Evolutionary conservation across 2,329 filamentous ascomycete genomes (phyloP).

Genomic region (Fusarium sp.): DNA sequence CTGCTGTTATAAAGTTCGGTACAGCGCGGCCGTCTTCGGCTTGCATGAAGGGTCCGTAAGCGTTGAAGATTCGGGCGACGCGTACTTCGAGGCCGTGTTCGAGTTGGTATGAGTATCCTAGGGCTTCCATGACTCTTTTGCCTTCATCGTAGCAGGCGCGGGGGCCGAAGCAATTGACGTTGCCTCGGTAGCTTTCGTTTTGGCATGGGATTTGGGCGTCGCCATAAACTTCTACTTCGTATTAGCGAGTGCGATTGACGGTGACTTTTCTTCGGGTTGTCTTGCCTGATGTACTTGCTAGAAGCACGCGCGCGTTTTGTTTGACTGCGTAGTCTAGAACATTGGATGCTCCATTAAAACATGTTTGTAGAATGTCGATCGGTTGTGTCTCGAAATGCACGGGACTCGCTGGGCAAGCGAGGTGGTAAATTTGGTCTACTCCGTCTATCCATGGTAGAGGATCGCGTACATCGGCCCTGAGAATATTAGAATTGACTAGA

Average conservation of each 20-base stretch:
- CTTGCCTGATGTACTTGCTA: constrained; percentile 37
- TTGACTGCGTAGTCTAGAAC: constrained; percentile 33
- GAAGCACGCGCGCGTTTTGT: constrained; percentile 29
- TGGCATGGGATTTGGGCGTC: constrained; percentile 21
- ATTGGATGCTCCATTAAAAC: constrained; percentile 33
- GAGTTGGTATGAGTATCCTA: constrained; percentile 48
- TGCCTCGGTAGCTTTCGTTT: constrained; percentile 52
- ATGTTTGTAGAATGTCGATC: constrained; percentile 39
- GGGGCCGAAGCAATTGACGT: constrained; percentile 56
- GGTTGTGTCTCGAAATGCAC: constrained; percentile 34
- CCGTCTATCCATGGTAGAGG: constrained; percentile 25
- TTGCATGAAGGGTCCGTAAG: constrained; percentile 33
- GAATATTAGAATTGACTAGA: fast-evolving
- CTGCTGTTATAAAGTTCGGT: constrained; percentile 39
- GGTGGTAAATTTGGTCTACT: constrained; percentile 38
- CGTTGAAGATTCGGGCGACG: constrained; percentile 40
- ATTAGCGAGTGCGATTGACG: background rate
- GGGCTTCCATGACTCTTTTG: constrained; percentile 54
- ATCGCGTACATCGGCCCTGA: constrained; percentile 32
- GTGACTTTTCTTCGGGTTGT: fast-evolving
- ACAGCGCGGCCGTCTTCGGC: constrained; percentile 29
- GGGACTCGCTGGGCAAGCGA: constrained; percentile 35
- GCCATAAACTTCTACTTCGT: constrained; percentile 28
- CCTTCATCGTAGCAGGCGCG: constrained; percentile 58
- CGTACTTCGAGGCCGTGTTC: constrained; percentile 41